Conservation (phyloP, 1,139 yeast species). For the Candida freyschussii region DNA sequence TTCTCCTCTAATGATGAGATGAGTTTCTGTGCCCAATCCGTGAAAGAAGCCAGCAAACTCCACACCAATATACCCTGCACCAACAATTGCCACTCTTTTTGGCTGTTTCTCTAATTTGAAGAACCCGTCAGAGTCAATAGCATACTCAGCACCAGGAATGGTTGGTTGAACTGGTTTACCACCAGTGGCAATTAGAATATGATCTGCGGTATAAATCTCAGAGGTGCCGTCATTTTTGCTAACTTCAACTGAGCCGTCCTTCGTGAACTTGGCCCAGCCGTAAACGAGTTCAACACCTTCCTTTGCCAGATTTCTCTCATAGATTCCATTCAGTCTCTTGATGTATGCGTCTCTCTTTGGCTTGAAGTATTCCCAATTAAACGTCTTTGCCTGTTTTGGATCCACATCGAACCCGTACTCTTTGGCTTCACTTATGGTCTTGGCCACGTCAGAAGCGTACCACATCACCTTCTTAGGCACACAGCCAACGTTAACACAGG, state of each 20-base stretch:
- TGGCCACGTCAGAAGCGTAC: slow-evolving; percentile 90
- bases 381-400: slow-evolving; percentile 50
- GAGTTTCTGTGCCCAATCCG: slow-evolving; percentile 84
- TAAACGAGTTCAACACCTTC: slow-evolving; percentile 85
- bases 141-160: slow-evolving; percentile 77
- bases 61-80: slow-evolving; percentile 97
- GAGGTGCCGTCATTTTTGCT: slow-evolving; percentile 50
- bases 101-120: slow-evolving; percentile 80
- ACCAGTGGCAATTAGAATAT: slow-evolving; percentile 87
- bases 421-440: slow-evolving; percentile 63
- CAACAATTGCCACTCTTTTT: slow-evolving; percentile 86
- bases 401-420: slow-evolving; percentile 74
- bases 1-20: slow-evolving; percentile 84
- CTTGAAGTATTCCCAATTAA: slow-evolving; percentile 79
- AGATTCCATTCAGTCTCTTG: slow-evolving; percentile 82
- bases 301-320: slow-evolving; percentile 76
- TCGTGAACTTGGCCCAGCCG: slow-evolving; percentile 81
- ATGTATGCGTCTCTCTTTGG: slow-evolving; percentile 89
- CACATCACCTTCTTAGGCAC: slow-evolving; percentile 99
- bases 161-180: slow-evolving; percentile 75
- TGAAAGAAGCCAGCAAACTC: slow-evolving; percentile 93
- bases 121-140: slow-evolving; percentile 89
- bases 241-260: slow-evolving; percentile 77
- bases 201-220: slow-evolving; percentile 69
- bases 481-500: slow-evolving; percentile 99